Evolutionary conservation across 805 yeast species (phyloP).

Genomic region (Myxozyma lipomycoides): DNA sequence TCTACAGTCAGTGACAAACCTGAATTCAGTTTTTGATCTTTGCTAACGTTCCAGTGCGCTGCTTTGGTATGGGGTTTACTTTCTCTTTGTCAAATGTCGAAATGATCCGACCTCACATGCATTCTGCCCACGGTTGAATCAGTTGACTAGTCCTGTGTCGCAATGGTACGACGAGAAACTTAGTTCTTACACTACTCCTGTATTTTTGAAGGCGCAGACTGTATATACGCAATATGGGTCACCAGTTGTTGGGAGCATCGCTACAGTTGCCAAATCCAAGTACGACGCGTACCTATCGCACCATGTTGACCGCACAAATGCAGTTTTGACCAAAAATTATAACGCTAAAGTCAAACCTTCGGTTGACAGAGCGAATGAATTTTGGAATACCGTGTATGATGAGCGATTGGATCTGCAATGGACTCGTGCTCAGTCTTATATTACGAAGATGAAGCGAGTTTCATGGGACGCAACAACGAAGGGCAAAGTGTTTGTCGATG

Average conservation of each 20-base stretch:
- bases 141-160: conserved; percentile 5
- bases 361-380: conserved; percentile 1
- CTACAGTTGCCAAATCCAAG: conserved; percentile 2
- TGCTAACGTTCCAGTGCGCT: conserved; percentile 40
- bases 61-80: conserved; percentile 9
- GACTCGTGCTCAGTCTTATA: conserved; percentile 1
- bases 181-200: conserved; percentile 2
- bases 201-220: not conserved
- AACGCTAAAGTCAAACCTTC: conserved; percentile 1
- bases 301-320: not conserved
- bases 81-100: conserved; percentile 9
- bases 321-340: not conserved
- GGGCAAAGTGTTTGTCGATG: not conserved
- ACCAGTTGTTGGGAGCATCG: conserved; percentile 1
- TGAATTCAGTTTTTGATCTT: too few relatives aligned
- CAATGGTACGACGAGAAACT: not conserved
- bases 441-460: not conserved
- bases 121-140: conserved; percentile 6
- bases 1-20: too few relatives aligned
- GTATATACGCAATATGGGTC: not conserved
- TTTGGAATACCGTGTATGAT: not conserved
- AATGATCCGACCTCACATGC: conserved; percentile 2
- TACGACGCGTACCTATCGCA: not conserved
- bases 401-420: not conserved
- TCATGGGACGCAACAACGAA: not conserved